Conservation (phyloP, 345 rosid species). For the Dovyalis caffra region DNA sequence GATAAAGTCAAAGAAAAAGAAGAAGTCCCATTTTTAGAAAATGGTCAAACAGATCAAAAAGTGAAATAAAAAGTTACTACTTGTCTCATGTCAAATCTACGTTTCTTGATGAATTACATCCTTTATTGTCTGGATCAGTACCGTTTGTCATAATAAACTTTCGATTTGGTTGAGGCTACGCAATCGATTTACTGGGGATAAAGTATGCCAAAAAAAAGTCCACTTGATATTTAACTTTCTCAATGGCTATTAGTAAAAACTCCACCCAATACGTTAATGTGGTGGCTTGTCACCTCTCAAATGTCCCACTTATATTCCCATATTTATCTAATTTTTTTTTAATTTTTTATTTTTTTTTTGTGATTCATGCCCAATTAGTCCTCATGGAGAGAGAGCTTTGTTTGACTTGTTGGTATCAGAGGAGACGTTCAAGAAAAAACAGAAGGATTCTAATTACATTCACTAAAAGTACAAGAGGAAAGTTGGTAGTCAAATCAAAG, state of each 20-base stretch:
- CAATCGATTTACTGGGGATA: background rate
- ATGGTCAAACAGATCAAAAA: background rate
- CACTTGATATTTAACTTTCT: background rate
- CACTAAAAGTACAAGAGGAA: background rate
- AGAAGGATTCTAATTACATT: conserved; percentile 6
- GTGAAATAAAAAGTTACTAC: too few relatives aligned
- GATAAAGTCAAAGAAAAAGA: background rate
- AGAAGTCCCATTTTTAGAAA: background rate
- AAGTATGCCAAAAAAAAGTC: background rate
- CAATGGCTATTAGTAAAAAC: background rate
- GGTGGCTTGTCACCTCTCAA: conserved; percentile 19
- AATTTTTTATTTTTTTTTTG: background rate
- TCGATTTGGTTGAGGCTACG: background rate
- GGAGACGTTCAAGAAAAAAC: background rate
- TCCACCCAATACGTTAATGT: conserved; percentile 18
- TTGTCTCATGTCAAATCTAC: background rate
- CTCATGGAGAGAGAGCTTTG: background rate
- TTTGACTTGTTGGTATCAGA: background rate
- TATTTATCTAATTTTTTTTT: background rate
- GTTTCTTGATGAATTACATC: background rate
- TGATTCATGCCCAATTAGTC: background rate
- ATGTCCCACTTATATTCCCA: background rate
- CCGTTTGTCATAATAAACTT: background rate
- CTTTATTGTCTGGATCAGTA: background rate
- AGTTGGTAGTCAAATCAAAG: background rate